These are phyloP conservation scores for Epichloe sibirici DNA, from an alignment of 2,329 filamentous ascomycete genomes.

Conservation along the genomic window DNA sequence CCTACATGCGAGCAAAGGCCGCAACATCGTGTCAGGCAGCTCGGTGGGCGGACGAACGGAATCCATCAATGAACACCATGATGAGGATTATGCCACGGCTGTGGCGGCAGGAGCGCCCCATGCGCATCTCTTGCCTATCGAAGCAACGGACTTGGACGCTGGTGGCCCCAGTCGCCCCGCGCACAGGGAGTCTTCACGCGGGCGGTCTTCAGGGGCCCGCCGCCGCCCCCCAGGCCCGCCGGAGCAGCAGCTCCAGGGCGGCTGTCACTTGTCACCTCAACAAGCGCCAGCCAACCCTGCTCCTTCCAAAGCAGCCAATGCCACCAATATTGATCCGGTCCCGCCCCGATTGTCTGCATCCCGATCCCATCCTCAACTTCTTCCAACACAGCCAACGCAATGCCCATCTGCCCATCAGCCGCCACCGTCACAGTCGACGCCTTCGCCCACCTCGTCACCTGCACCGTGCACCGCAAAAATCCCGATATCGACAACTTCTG, in stretches of 20 bases:
- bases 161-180: too few species aligned
- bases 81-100: background rate
- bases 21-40: background rate
- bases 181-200: too few species aligned
- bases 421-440: slow-evolving; percentile 1
- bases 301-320: background rate
- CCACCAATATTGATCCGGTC: background rate
- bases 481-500: background rate
- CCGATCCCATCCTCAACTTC: slow-evolving; percentile 7
- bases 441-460: background rate
- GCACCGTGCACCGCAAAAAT: background rate
- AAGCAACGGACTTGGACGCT: too few species aligned
- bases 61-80: background rate
- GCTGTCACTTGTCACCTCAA: background rate
- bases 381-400: slow-evolving; percentile 3
- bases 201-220: background rate
- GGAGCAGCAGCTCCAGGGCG: background rate
- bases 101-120: background rate
- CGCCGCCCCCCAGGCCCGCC: background rate
- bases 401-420: background rate
- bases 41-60: background rate
- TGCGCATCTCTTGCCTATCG: background rate
- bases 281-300: background rate
- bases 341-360: slow-evolving; percentile 3
- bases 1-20: background rate